Evolutionary conservation across 2,329 filamentous ascomycete species (phyloP).

Genomic region (Lachnellula hyalina): DNA sequence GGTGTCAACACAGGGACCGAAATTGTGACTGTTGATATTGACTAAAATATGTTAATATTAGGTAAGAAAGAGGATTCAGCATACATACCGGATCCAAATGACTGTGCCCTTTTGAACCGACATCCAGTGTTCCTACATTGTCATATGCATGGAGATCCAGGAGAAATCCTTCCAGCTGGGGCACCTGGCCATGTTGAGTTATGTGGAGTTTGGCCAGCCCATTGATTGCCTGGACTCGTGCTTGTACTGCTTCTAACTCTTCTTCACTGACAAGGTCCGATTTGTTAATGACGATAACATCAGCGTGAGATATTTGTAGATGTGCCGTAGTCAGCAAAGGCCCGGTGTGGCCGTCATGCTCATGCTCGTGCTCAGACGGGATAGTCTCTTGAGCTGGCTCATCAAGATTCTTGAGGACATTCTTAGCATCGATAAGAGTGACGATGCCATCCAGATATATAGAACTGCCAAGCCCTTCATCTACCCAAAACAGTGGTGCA

Average conservation of each 20-base stretch:
- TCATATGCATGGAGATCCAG: slow-evolving; percentile 93
- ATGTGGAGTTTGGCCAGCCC: slow-evolving; percentile 78
- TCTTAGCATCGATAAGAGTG: slow-evolving; percentile 91
- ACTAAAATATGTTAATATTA: slow-evolving; percentile 40
- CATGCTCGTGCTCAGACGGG: slow-evolving; percentile 36
- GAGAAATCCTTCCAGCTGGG: slow-evolving; percentile 76
- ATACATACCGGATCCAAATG: slow-evolving; percentile 75
- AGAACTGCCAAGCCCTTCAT: slow-evolving; percentile 88
- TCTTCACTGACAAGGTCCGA: slow-evolving; percentile 69
- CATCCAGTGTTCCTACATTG: slow-evolving; percentile 67
- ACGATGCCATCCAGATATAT: slow-evolving; percentile 98
- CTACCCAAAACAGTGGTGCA: slow-evolving; percentile 94
- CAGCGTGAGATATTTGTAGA: slow-evolving; percentile 92
- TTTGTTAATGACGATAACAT: slow-evolving; percentile 94
- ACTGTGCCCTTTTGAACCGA: slow-evolving; percentile 73
- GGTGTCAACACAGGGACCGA: slow-evolving; percentile 54
- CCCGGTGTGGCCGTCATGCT: slow-evolving; percentile 47
- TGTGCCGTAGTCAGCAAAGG: slow-evolving; percentile 86
- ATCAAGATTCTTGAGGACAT: slow-evolving; percentile 77
- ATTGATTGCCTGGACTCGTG: slow-evolving; percentile 80
- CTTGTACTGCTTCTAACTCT: slow-evolving; percentile 64
- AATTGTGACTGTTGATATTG: slow-evolving; percentile 78
- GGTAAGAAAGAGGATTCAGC: not conserved
- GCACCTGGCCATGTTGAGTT: slow-evolving; percentile 74
- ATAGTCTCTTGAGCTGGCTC: slow-evolving; percentile 55